Percentiles rank a stretch among this genome's conserved stretches.
Conservation (phyloP, 208 protist genomes). For the Acanthamoeba castellanii region DNA sequence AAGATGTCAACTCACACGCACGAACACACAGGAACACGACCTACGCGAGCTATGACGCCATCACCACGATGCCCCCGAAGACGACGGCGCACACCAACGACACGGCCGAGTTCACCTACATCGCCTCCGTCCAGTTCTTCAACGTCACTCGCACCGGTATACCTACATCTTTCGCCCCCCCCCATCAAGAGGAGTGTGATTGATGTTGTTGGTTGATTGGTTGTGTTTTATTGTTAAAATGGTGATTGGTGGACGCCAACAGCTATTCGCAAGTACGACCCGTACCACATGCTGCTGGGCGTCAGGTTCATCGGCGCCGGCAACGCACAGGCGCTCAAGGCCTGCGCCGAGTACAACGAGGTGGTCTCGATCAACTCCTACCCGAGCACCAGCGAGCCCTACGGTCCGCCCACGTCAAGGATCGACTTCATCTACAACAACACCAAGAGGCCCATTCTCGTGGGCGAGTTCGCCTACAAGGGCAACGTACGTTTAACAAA, state of each 20-base stretch:
- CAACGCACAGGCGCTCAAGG: not conserved
- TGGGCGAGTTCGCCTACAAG: not conserved
- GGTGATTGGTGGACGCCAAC: not conserved
- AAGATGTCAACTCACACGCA: not conserved
- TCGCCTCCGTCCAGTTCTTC: not conserved
- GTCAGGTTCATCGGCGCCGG: not conserved
- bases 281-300: not conserved
- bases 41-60: slow-evolving; percentile 15
- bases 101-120: not conserved
- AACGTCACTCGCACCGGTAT: not conserved
- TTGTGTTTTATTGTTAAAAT: too few species aligned
- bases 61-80: not conserved
- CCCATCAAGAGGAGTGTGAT: too few species aligned
- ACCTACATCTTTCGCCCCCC: not conserved
- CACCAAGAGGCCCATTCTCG: not conserved
- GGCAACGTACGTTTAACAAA: not conserved
- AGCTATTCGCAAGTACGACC: not conserved
- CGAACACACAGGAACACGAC: not conserved
- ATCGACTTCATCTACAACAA: not conserved
- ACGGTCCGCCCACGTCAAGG: not conserved
- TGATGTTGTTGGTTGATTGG: too few species aligned
- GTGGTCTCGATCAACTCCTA: slow-evolving; percentile 1
- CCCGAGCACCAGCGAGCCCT: not conserved
- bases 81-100: not conserved
- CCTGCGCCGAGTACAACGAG: not conserved